Evolutionary conservation across 2,329 filamentous ascomycete species (phyloP), one percentile per base, ranked within the genome.

Genomic region (Monosporascus cannonballus): DNA sequence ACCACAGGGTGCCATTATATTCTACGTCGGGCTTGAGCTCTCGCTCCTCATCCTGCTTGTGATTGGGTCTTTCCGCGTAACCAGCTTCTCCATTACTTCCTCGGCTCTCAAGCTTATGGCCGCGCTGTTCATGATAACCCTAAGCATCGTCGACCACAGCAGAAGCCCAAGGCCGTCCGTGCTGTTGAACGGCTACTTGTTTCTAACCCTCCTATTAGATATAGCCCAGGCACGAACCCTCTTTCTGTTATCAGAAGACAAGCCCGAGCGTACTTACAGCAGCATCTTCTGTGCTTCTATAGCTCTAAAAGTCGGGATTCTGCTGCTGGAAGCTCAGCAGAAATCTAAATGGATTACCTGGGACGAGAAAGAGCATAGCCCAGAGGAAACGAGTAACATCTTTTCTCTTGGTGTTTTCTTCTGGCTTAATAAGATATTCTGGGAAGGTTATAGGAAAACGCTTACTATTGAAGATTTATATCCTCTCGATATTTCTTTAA

Each of bases 201-300:
- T 72, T 9, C 38, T 77, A 3, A 73, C 73, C 1, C 56, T 75
- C 0, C 58, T 79, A 1, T 67, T 78, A 22, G 77, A 80, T 37
- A 59, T 69, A 3, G 68, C 69, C 0, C 72, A 73, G 53, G 63
- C 65, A 0, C 66, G 77, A 8, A 78, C 76, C 0, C 55, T 73
- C 2, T 78, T 72, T 67, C 64, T 78, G 18, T 48, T 47, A 11
- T 54, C 49, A 4, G 52, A 14, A 7, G 25, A 54, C 15, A 50
- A 47, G 36, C 25, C 51, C 14, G 50, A 58, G 25, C 48, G 50
- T 15, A 54, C 62, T 6, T 68, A 62, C 25, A 62, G 67, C 0
- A 61, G 65, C 2, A 52, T 75, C 1, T 71, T 73, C 24, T 71
- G 68, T 2, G 60, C 64, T 0, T 64, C 67, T 0, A 51, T 73